Evolutionary conservation across 257 asterid genomes (phyloP).

Genomic region (Striga asiatica): DNA sequence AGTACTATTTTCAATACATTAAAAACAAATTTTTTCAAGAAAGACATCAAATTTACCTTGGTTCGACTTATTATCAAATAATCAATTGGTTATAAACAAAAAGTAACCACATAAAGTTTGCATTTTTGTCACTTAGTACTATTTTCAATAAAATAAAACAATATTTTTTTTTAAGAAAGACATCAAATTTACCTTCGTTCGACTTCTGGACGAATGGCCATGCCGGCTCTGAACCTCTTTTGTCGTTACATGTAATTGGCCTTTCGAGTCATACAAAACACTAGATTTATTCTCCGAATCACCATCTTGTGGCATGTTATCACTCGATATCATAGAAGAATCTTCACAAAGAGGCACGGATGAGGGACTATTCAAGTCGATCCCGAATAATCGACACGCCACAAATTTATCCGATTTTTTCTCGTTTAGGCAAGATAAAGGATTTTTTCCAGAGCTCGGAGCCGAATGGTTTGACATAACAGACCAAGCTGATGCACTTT

Average conservation of each 20-base stretch:
- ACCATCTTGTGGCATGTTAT: background rate
- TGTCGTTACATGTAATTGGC: slow-evolving; percentile 18
- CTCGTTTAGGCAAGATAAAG: slow-evolving; percentile 12
- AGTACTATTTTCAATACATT: too few species aligned
- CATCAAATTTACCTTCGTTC: slow-evolving; percentile 47
- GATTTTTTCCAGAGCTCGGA: slow-evolving; percentile 17
- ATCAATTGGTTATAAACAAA: too few species aligned
- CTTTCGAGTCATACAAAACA: slow-evolving; percentile 29
- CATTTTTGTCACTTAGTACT: too few species aligned
- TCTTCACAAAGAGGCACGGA: slow-evolving; percentile 14
- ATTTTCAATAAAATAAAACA: too few species aligned
- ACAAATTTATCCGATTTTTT: slow-evolving; percentile 27
- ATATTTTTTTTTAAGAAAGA: too few species aligned
- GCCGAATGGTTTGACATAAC: slow-evolving; percentile 23
- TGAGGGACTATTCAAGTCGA: slow-evolving; percentile 42
- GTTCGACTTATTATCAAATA: too few species aligned
- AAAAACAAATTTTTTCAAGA: too few species aligned
- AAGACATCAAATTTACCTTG: background rate
- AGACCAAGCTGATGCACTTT: slow-evolving; percentile 36
- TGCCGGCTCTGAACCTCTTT: slow-evolving; percentile 43
- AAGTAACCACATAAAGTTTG: too few species aligned
- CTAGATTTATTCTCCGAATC: slow-evolving; percentile 43
- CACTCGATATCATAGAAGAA: slow-evolving; percentile 15
- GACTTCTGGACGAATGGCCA: slow-evolving; percentile 37
- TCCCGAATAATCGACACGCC: slow-evolving; percentile 49